These are phyloP conservation scores for Podospora pseudocomata DNA, from an alignment of 495 filamentous ascomycete genomes.

Conservation along the genomic window DNA sequence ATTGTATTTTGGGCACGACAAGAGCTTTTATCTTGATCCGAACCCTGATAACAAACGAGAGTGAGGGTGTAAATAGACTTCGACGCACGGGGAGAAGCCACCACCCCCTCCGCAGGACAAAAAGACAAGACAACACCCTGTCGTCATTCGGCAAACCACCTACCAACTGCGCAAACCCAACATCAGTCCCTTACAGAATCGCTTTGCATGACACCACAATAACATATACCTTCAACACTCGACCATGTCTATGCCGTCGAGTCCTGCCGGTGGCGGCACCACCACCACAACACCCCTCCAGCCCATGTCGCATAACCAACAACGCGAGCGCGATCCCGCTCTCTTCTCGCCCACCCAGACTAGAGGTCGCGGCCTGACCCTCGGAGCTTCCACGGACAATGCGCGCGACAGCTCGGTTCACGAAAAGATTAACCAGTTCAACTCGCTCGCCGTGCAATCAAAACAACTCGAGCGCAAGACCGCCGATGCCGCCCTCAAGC, in stretches of 20 bases:
- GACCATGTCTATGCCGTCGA: constrained; percentile 24
- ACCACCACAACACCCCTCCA: constrained; percentile 57
- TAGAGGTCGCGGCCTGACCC: constrained; percentile 14
- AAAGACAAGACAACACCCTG: constrained; percentile 5
- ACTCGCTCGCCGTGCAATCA: constrained; percentile 62
- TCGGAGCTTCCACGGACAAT: constrained; percentile 32
- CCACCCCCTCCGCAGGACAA: neutral
- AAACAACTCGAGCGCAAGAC: constrained; percentile 58
- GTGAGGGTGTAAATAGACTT: neutral
- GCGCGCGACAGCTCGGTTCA: constrained; percentile 68
- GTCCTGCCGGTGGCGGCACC: constrained; percentile 30
- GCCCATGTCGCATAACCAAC: constrained; percentile 72
- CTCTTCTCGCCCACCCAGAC: constrained; percentile 21
- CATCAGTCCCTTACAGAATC: constrained; percentile 9
- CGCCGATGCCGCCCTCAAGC: constrained; percentile 68
- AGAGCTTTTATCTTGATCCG: neutral
- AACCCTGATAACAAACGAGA: neutral
- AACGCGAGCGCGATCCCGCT: constrained; percentile 49
- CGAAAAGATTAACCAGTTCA: constrained; percentile 81
- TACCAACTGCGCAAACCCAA: neutral
- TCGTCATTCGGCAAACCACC: neutral
- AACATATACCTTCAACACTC: constrained; percentile 12
- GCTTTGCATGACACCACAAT: constrained; percentile 23
- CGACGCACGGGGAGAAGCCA: neutral
- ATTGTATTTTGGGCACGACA: too few species aligned